Evolutionary conservation across 352 stramenopile species (phyloP).

Genomic region (Globisporangium lucens): DNA sequence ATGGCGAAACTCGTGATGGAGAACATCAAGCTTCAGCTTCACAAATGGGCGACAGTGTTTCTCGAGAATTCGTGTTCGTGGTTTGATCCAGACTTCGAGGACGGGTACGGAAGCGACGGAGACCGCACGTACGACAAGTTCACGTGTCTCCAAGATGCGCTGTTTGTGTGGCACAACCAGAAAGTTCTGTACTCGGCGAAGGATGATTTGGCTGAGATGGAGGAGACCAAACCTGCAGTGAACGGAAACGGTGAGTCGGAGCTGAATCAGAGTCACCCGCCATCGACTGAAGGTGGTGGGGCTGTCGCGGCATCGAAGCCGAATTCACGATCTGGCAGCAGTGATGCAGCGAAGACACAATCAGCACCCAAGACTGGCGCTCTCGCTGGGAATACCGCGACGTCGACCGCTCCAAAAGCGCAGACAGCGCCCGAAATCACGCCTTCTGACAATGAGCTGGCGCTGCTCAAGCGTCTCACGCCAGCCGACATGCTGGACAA

Average conservation of each 20-base stretch:
- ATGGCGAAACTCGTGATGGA: slow-evolving; percentile 41
- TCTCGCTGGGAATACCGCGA: background rate
- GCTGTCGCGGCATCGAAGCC: background rate
- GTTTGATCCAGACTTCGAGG: slow-evolving; percentile 46
- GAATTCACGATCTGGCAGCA: background rate
- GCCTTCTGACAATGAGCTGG: slow-evolving; percentile 22
- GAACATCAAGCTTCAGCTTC: slow-evolving; percentile 68
- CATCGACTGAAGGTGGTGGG: background rate
- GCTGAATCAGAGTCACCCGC: background rate
- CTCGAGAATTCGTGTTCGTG: slow-evolving; percentile 56
- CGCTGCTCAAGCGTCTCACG: slow-evolving; percentile 37
- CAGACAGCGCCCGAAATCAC: background rate
- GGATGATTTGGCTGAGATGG: slow-evolving; percentile 23
- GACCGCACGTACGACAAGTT: slow-evolving; percentile 81
- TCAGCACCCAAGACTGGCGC: background rate
- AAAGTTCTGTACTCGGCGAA: slow-evolving; percentile 58
- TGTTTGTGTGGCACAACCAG: slow-evolving; percentile 69
- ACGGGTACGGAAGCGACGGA: slow-evolving; percentile 29
- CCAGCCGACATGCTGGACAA: slow-evolving; percentile 42
- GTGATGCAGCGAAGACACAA: background rate
- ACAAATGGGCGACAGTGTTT: slow-evolving; percentile 79
- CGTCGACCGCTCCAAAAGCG: background rate
- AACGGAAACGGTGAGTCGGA: background rate
- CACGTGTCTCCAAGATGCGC: slow-evolving; percentile 73
- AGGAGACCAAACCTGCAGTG: background rate